Evolutionary conservation across 2,329 filamentous ascomycete species (phyloP).

Genomic region (Rugonectria rugulosa): DNA sequence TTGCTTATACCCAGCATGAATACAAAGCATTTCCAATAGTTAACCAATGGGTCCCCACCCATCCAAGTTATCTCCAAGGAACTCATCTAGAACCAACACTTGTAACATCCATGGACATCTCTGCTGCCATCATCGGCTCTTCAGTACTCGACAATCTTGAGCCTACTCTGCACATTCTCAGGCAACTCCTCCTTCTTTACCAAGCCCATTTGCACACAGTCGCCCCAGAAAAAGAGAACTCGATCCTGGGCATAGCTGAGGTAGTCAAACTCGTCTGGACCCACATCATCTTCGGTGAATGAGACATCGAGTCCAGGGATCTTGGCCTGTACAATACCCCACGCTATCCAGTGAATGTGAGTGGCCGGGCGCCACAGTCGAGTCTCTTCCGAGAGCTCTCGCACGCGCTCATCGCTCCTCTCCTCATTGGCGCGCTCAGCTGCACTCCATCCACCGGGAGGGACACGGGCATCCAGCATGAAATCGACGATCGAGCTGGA

Average conservation of each 20-base stretch:
- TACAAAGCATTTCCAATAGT: too few relatives aligned
- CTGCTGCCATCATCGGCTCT: neutral
- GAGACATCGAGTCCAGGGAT: slow-evolving; percentile 73
- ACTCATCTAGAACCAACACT: neutral
- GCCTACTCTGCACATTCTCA: slow-evolving; percentile 63
- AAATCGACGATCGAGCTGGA: slow-evolving; percentile 72
- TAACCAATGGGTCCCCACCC: too few relatives aligned
- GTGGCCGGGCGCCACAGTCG: slow-evolving; percentile 87
- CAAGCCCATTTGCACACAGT: slow-evolving; percentile 80
- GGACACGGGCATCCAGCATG: slow-evolving; percentile 79
- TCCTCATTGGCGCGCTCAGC: slow-evolving; percentile 68
- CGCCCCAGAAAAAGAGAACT: slow-evolving; percentile 93
- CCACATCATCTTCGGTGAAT: slow-evolving; percentile 42
- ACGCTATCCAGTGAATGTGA: slow-evolving; percentile 90
- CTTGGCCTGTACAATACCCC: slow-evolving; percentile 96
- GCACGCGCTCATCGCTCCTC: slow-evolving; percentile 70
- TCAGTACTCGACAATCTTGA: slow-evolving; percentile 76
- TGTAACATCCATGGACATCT: slow-evolving; percentile 3
- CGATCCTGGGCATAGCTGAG: slow-evolving; percentile 89
- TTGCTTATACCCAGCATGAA: too few relatives aligned
- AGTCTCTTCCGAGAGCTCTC: slow-evolving; percentile 78
- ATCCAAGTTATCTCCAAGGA: neutral
- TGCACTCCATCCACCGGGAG: slow-evolving; percentile 59
- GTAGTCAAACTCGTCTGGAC: slow-evolving; percentile 84
- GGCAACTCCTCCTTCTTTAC: slow-evolving; percentile 80